A percentile compares a stretch with the other conserved stretches of the same genome.
These are phyloP conservation scores for Eucalyptus grandis DNA, from an alignment of 345 rosid genomes.

Conservation along the genomic window DNA sequence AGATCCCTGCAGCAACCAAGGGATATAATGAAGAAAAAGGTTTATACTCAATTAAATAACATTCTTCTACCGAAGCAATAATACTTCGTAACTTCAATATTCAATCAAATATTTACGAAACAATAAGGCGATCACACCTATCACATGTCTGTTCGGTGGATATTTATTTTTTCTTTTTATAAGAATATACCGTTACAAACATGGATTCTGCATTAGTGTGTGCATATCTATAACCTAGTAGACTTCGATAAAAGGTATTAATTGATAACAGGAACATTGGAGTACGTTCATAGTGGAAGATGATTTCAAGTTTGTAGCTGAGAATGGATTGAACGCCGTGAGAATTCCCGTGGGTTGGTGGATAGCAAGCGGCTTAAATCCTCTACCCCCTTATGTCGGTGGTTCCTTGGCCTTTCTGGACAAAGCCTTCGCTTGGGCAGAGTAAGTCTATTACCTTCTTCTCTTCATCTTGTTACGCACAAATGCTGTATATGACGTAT, in stretches of 20 bases:
- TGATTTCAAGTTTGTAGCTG: slow-evolving; percentile 42
- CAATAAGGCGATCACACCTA: too few relatives aligned
- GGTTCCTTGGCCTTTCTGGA: slow-evolving; percentile 44
- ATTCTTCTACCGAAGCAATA: too few relatives aligned
- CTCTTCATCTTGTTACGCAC: neutral
- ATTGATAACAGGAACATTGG: slow-evolving; percentile 41
- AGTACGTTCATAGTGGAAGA: slow-evolving; percentile 39
- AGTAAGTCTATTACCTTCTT: slow-evolving; percentile 1
- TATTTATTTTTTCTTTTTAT: too few relatives aligned
- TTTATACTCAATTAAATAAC: neutral
- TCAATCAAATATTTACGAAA: too few relatives aligned
- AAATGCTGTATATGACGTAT: neutral
- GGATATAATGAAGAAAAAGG: neutral
- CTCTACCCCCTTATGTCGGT: slow-evolving; percentile 41
- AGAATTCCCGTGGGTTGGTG: slow-evolving; percentile 69
- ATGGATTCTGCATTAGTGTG: too few relatives aligned
- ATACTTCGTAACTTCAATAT: too few relatives aligned
- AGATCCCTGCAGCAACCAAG: too few relatives aligned
- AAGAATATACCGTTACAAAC: too few relatives aligned
- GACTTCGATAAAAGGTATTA: neutral
- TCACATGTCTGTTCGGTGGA: too few relatives aligned
- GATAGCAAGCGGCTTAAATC: slow-evolving; percentile 48
- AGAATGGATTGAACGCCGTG: slow-evolving; percentile 33
- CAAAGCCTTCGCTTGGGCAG: slow-evolving; percentile 51
- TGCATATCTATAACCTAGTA: too few relatives aligned